A percentile compares a stretch with the other conserved stretches of the same genome.
These are phyloP conservation scores for Solanum ossicruentum DNA, from an alignment of 257 asterid species.

Conservation along the genomic window DNA sequence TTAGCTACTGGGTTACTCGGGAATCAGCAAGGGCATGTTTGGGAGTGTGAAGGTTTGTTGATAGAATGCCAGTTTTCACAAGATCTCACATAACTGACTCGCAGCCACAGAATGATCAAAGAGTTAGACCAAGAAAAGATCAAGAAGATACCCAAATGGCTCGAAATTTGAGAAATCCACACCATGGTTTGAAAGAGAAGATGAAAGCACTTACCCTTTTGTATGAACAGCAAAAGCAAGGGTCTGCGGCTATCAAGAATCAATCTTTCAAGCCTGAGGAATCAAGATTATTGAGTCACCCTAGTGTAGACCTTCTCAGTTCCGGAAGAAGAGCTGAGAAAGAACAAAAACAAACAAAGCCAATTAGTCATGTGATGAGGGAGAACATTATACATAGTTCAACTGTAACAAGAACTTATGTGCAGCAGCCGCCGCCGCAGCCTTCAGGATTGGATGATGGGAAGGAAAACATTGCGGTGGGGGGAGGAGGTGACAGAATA, in stretches of 20 bases:
- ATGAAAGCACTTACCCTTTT: slow-evolving; percentile 42
- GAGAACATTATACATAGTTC: slow-evolving; percentile 19
- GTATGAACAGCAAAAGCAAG: slow-evolving; percentile 52
- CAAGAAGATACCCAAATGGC: slow-evolving; percentile 18
- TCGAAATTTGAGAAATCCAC: slow-evolving; percentile 28
- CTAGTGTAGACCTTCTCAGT: slow-evolving; percentile 31
- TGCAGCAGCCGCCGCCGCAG: slow-evolving; percentile 11
- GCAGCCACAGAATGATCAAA: slow-evolving; percentile 8
- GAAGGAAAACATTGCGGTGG: slow-evolving; percentile 24
- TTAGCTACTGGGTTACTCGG: not conserved
- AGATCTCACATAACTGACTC: slow-evolving; percentile 19
- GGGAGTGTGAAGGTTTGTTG: not conserved
- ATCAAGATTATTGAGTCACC: slow-evolving; percentile 30
- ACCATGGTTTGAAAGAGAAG: slow-evolving; percentile 53
- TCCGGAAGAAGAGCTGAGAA: slow-evolving; percentile 10
- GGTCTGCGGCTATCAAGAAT: slow-evolving; percentile 15
- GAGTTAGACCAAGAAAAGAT: slow-evolving; percentile 2
- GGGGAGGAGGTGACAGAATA: slow-evolving; percentile 5
- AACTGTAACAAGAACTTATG: slow-evolving; percentile 5
- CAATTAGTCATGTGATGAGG: slow-evolving; percentile 20
- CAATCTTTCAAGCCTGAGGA: slow-evolving; percentile 15
- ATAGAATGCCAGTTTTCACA: slow-evolving; percentile 34
- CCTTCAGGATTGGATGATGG: slow-evolving; percentile 15
- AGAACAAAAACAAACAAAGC: not conserved
- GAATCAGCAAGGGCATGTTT: slow-evolving; percentile 10